These are phyloP conservation scores for Penicillium concentricum DNA, from an alignment of 2,329 filamentous ascomycete species.

Conservation along the genomic window DNA sequence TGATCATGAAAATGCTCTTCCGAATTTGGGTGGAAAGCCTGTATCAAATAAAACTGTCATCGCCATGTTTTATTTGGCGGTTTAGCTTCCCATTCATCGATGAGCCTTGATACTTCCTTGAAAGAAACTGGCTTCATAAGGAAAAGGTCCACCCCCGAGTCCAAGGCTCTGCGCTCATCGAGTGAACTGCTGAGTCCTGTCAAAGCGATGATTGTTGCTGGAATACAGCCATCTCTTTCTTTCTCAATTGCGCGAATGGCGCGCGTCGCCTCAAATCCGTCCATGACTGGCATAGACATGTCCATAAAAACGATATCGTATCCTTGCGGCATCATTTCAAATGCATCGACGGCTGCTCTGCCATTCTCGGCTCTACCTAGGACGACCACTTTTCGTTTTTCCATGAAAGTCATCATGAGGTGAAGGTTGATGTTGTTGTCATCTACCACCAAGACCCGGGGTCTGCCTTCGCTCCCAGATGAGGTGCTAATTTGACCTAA, in stretches of 20 bases:
- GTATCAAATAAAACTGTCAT: not conserved
- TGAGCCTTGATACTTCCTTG: conserved; percentile 38
- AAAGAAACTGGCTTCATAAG: conserved; percentile 48
- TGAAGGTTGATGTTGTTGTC: conserved; percentile 47
- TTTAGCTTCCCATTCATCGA: conserved; percentile 30
- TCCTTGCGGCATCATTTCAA: conserved; percentile 27
- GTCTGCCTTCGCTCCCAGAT: not conserved
- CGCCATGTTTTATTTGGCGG: not conserved
- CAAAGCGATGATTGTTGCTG: conserved; percentile 43
- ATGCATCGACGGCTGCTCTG: conserved; percentile 39
- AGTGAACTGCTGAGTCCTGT: conserved; percentile 43
- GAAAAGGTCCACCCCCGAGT: conserved; percentile 45
- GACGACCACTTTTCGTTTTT: conserved; percentile 32
- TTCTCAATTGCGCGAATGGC: conserved; percentile 36
- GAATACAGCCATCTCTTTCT: conserved; percentile 19
- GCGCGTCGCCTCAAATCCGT: conserved; percentile 47
- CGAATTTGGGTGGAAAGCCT: not conserved
- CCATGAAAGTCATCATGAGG: conserved; percentile 41
- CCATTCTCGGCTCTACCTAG: conserved; percentile 43
- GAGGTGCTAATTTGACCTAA: not conserved
- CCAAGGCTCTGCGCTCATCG: conserved; percentile 41
- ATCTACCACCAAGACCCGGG: conserved; percentile 43
- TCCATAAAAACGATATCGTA: conserved; percentile 49
- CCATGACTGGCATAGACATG: conserved; percentile 49
- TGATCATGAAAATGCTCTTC: not conserved